These are phyloP conservation scores for Tricholoma sp. DNA, from an alignment of 768 basidiomycete genomes.

Conservation along the genomic window DNA sequence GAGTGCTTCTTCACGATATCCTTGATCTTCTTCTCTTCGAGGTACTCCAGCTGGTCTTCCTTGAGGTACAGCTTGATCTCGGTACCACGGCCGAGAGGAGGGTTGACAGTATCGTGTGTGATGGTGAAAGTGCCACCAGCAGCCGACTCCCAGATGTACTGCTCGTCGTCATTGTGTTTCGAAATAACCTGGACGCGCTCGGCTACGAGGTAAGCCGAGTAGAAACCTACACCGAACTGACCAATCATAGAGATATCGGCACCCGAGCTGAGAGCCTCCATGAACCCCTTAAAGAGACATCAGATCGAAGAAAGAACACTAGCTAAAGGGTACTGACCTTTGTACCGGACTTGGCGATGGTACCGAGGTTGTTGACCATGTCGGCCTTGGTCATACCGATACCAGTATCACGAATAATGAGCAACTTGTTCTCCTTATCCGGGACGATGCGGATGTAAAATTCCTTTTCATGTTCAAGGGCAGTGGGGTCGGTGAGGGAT, in stretches of 20 bases:
- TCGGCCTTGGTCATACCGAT: constrained; percentile 99
- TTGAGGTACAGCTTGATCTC: constrained; percentile 92
- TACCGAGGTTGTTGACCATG: constrained; percentile 98
- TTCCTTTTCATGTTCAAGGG: constrained; percentile 87
- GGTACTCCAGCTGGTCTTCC: constrained; percentile 98
- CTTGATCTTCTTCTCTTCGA: constrained; percentile 99
- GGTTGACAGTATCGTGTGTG: constrained; percentile 87
- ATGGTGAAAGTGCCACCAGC: constrained; percentile 99
- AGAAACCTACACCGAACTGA: constrained; percentile 99
- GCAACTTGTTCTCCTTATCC: constrained; percentile 92
- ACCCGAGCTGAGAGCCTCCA: constrained; percentile 93
- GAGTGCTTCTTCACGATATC: constrained; percentile 99
- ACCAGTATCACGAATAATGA: constrained; percentile 92
- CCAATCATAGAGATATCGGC: constrained; percentile 96
- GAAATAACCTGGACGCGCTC: constrained; percentile 98
- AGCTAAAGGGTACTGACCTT: constrained; percentile 47
- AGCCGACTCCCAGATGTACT: constrained; percentile 99
- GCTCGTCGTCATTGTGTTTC: constrained; percentile 99
- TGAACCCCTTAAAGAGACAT: constrained; percentile 70
- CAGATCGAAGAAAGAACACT: constrained; percentile 4
- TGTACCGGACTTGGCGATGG: constrained; percentile 92
- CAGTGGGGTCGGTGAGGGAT: constrained; percentile 89
- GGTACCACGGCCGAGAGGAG: constrained; percentile 88
- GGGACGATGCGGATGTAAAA: constrained; percentile 92
- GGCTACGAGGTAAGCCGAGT: constrained; percentile 98